These are phyloP conservation scores for Tilletia caries DNA, from an alignment of 1,284 basidiomycete species.

Conservation along the genomic window DNA sequence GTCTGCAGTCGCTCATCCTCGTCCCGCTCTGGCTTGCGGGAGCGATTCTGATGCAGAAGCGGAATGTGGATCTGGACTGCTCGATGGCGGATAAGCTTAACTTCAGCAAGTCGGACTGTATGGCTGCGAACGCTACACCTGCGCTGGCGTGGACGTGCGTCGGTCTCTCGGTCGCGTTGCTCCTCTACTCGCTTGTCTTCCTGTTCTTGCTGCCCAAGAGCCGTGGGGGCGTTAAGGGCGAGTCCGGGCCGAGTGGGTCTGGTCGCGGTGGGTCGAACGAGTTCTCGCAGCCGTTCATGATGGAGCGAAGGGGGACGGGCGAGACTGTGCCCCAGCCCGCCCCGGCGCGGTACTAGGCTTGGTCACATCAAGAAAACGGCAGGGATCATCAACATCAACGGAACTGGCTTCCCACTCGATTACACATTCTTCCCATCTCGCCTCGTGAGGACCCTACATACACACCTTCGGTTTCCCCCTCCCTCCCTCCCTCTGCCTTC, in stretches of 20 bases:
- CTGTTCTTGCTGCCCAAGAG: constrained; percentile 13
- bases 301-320: background rate
- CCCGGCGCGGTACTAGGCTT: background rate
- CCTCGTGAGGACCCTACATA: no score
- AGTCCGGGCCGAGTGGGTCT: background rate
- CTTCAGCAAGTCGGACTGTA: constrained; percentile 5
- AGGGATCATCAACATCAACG: no score
- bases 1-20: background rate
- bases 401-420: no score
- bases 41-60: background rate
- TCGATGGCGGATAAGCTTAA: background rate
- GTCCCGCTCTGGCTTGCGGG: background rate
- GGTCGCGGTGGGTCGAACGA: background rate
- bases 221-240: background rate
- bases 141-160: constrained; percentile 8
- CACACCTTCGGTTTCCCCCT: no score
- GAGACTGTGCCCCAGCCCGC: background rate
- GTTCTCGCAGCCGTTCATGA: constrained; percentile 8
- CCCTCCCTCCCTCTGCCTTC: no score
- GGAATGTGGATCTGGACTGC: background rate
- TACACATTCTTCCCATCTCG: no score
- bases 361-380: no score
- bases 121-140: background rate
- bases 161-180: background rate
- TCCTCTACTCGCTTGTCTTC: constrained; percentile 5